Conservation (phyloP, 2,329 filamentous ascomycete species). For the Fusarium cyanostomum region DNA sequence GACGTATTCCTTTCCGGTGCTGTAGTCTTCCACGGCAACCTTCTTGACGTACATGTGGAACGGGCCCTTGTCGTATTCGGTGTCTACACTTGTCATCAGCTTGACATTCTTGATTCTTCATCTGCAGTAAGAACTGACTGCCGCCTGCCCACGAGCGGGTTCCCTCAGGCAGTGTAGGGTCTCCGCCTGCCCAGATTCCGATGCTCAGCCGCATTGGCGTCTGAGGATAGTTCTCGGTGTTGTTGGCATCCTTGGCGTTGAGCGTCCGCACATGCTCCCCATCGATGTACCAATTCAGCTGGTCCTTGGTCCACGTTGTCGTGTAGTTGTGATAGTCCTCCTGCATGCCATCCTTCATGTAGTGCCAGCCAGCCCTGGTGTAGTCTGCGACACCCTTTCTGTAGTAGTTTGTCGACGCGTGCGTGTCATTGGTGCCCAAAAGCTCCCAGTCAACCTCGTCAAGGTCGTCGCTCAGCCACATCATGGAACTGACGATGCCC, state of each 20-base stretch:
- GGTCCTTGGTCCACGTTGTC: constrained; percentile 74
- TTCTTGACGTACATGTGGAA: constrained; percentile 80
- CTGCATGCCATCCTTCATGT: constrained; percentile 62
- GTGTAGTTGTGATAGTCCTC: constrained; percentile 79
- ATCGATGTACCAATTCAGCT: constrained; percentile 76
- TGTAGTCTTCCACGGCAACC: constrained; percentile 64
- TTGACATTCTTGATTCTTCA: rapidly evolving
- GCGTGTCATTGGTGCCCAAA: constrained; percentile 71
- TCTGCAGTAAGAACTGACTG: constrained; percentile 5
- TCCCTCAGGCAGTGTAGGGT: constrained; percentile 62
- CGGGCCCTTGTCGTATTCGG: constrained; percentile 71
- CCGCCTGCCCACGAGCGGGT: constrained; percentile 78
- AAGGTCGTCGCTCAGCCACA: constrained; percentile 83
- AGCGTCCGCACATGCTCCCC: constrained; percentile 71
- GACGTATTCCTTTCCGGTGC: constrained; percentile 70
- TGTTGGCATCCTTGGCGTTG: constrained; percentile 67
- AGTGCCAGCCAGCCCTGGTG: constrained; percentile 70
- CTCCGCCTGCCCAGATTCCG: constrained; percentile 72
- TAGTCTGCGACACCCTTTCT: constrained; percentile 75
- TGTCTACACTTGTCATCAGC: constrained; percentile 47
- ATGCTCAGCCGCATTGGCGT: constrained; percentile 77
- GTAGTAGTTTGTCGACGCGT: constrained; percentile 79
- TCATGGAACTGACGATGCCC: constrained; percentile 84
- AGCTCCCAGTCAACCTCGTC: constrained; percentile 93
- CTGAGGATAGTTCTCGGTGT: constrained; percentile 74